Evolutionary conservation across 2,329 filamentous ascomycete species (phyloP).

Genomic region (Venturia effusa): DNA sequence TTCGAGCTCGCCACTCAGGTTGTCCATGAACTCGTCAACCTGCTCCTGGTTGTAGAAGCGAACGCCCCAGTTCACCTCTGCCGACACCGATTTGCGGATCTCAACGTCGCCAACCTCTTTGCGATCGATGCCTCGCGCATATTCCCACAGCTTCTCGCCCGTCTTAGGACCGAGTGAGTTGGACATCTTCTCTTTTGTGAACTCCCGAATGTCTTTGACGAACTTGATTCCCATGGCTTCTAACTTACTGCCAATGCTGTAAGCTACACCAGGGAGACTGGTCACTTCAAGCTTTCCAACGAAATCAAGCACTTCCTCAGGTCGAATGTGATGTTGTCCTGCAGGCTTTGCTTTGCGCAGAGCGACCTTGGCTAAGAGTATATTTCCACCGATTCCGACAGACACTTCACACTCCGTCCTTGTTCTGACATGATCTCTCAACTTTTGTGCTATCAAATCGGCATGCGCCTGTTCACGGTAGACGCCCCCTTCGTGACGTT

Average conservation of each 20-base stretch:
- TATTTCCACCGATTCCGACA: conserved; percentile 83
- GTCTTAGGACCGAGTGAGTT: conserved; percentile 80
- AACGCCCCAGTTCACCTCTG: conserved; percentile 97
- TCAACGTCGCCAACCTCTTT: conserved; percentile 78
- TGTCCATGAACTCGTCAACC: conserved; percentile 82
- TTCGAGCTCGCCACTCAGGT: conserved; percentile 75
- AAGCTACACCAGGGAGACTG: conserved; percentile 82
- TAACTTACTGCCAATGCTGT: conserved; percentile 77
- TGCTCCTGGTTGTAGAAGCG: conserved; percentile 87
- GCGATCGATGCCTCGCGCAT: conserved; percentile 76
- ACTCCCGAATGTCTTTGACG: conserved; percentile 71
- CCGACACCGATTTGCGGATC: conserved; percentile 85
- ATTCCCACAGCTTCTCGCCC: conserved; percentile 81
- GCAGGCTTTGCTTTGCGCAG: conserved; percentile 88
- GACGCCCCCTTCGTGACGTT: conserved; percentile 55
- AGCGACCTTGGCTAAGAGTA: conserved; percentile 83
- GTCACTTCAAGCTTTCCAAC: conserved; percentile 69
- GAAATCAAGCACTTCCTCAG: conserved; percentile 66
- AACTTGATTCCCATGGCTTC: conserved; percentile 74
- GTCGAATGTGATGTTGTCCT: conserved; percentile 79
- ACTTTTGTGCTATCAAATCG: conserved; percentile 53
- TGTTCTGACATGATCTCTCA: conserved; percentile 60
- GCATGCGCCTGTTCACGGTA: conserved; percentile 71
- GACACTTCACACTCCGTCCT: conserved; percentile 81
- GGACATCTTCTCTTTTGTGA: conserved; percentile 65